Conservation (phyloP, 2,329 filamentous ascomycete genomes). For the Gliomastix tumulicola region DNA sequence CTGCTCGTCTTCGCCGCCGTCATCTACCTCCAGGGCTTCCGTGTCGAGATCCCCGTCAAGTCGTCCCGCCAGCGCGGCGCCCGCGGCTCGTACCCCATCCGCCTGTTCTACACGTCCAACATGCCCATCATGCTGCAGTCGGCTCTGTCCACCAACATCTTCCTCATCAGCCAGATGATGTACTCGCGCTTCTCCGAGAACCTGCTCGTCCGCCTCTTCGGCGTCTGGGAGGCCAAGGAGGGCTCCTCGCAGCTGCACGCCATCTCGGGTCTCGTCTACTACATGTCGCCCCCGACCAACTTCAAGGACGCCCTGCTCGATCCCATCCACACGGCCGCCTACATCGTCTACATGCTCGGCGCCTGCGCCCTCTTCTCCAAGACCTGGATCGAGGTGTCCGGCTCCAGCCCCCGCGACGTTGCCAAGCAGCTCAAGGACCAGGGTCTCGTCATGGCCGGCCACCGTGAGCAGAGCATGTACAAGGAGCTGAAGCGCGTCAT, state of each 20-base stretch:
- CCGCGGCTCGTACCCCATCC: constrained; percentile 94
- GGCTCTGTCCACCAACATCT: constrained; percentile 96
- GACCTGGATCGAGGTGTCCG: constrained; percentile 99
- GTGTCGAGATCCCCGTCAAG: constrained; percentile 99
- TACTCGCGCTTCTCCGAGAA: constrained; percentile 99
- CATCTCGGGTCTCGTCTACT: constrained; percentile 91
- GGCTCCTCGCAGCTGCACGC: constrained; percentile 94
- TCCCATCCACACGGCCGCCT: constrained; percentile 91
- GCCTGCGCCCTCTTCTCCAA: constrained; percentile 99
- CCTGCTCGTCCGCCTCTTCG: constrained; percentile 92
- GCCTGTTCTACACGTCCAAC: constrained; percentile 99
- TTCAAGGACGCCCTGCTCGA: constrained; percentile 95
- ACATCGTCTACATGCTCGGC: constrained; percentile 95
- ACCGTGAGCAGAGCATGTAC: constrained; percentile 99
- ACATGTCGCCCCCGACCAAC: constrained; percentile 98
- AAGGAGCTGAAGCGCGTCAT: constrained; percentile 99
- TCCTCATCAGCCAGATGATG: constrained; percentile 98
- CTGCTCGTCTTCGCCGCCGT: constrained; percentile 91
- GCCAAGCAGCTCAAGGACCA: constrained; percentile 99
- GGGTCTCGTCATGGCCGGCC: constrained; percentile 97
- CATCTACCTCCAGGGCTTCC: constrained; percentile 99
- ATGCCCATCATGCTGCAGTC: constrained; percentile 99
- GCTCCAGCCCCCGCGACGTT: constrained; percentile 93
- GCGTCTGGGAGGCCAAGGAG: constrained; percentile 97
- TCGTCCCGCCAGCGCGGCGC: constrained; percentile 97